These are phyloP conservation scores for Brassica rapa DNA, from an alignment of 345 rosid species.

Conservation along the genomic window DNA sequence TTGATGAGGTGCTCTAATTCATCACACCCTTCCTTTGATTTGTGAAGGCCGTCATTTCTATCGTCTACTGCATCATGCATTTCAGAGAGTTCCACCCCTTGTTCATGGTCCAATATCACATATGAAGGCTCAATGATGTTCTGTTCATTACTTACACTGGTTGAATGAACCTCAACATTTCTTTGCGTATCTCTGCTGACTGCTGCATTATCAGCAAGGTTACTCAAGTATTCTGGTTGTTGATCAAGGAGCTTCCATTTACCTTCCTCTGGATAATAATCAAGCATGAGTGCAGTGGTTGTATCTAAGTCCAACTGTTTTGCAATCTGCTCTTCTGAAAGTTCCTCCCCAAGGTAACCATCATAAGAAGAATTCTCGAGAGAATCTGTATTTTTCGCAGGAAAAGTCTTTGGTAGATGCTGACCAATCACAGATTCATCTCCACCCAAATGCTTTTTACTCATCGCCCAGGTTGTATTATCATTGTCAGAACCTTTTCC, in stretches of 20 bases:
- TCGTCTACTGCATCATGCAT: slow-evolving; percentile 37
- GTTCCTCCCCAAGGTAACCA: slow-evolving; percentile 44
- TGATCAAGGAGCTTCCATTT: slow-evolving; percentile 90
- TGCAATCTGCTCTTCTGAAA: slow-evolving; percentile 50
- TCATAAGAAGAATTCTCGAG: slow-evolving; percentile 41
- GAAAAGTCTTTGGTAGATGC: slow-evolving; percentile 44
- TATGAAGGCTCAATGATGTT: slow-evolving; percentile 67
- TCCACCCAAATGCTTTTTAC: slow-evolving; percentile 41
- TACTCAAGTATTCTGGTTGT: slow-evolving; percentile 50
- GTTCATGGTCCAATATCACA: slow-evolving; percentile 59
- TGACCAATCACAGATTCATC: slow-evolving; percentile 42
- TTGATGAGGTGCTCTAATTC: slow-evolving; percentile 60
- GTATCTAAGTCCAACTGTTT: slow-evolving; percentile 68
- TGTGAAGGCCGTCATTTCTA: slow-evolving; percentile 38
- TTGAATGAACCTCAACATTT: slow-evolving; percentile 35
- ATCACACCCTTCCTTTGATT: slow-evolving; percentile 37
- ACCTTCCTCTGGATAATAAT: slow-evolving; percentile 91
- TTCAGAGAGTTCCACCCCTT: slow-evolving; percentile 46
- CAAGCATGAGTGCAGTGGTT: slow-evolving; percentile 73
- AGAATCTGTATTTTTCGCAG: slow-evolving; percentile 41
- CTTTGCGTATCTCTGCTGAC: slow-evolving; percentile 33
- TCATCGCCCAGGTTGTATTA: slow-evolving; percentile 24
- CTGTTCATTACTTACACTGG: slow-evolving; percentile 40
- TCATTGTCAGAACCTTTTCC: slow-evolving; percentile 28
- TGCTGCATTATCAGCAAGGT: slow-evolving; percentile 40